Conservation (phyloP, 2,329 filamentous ascomycete species). For the Clarireedia hainanense region DNA sequence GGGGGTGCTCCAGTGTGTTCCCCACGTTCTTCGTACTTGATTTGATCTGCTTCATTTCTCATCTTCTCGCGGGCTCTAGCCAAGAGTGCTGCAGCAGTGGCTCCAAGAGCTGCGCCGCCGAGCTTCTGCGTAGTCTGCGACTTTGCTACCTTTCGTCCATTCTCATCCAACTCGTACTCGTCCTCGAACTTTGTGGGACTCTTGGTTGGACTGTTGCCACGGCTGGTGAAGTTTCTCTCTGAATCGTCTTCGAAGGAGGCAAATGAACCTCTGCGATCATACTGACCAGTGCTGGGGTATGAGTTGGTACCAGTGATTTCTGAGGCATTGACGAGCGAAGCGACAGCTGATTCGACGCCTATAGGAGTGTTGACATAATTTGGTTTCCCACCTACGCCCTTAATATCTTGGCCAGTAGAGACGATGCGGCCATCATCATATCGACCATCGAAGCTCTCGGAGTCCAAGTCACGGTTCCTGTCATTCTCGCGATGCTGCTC, state of each 20-base stretch:
- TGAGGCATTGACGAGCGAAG: conserved; percentile 76
- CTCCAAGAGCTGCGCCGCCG: conserved; percentile 18
- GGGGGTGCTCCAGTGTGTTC: conserved; percentile 41
- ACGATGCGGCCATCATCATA: conserved; percentile 47
- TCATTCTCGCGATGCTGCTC: conserved; percentile 30
- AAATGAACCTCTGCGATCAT: conserved; percentile 26
- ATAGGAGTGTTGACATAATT: conserved; percentile 64
- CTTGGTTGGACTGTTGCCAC: conserved; percentile 39
- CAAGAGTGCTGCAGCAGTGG: conserved; percentile 22
- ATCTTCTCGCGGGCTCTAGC: conserved; percentile 21
- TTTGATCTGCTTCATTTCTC: conserved; percentile 20
- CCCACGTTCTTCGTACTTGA: conserved; percentile 21
- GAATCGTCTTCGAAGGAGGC: conserved; percentile 30
- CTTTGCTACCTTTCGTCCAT: conserved; percentile 28
- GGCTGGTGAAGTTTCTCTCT: conserved; percentile 28
- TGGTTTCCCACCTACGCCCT: conserved; percentile 63
- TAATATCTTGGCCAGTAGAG: conserved; percentile 61
- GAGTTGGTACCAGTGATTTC: conserved; percentile 56
- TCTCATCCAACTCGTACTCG: conserved; percentile 29
- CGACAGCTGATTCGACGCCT: conserved; percentile 82
- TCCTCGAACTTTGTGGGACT: conserved; percentile 24
- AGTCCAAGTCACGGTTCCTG: conserved; percentile 42
- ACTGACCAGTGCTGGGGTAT: conserved; percentile 33
- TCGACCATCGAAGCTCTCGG: conserved; percentile 52
- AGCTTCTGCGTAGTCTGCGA: conserved; percentile 22